Evolutionary conservation across 345 rosid genomes (phyloP).

Genomic region (Syzygium aromaticum): DNA sequence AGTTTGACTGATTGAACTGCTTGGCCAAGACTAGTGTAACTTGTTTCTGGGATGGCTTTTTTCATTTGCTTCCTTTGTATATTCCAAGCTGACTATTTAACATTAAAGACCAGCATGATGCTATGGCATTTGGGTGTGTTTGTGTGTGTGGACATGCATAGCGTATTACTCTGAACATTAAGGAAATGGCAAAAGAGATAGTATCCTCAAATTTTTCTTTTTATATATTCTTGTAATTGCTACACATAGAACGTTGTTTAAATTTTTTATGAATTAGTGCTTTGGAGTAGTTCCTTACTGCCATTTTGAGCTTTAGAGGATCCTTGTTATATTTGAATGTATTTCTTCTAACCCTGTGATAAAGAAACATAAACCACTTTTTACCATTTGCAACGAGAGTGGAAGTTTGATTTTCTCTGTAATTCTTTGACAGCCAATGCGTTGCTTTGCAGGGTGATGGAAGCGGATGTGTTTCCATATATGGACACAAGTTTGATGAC

Average conservation of each 20-base stretch:
- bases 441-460: constrained; percentile 75
- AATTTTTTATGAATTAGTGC: not conserved
- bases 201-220: not conserved
- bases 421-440: not conserved
- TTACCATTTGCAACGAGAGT: not conserved
- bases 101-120: not conserved
- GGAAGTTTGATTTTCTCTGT: not conserved
- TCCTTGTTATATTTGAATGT: not conserved
- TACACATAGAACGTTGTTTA: not conserved
- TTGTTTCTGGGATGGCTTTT: not conserved
- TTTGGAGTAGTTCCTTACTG: not conserved
- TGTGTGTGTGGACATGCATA: not conserved
- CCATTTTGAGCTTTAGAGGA: not conserved
- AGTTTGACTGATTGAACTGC: not conserved
- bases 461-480: constrained; percentile 78
- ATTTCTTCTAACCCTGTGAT: not conserved
- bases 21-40: not conserved
- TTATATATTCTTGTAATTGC: not conserved
- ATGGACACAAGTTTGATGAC: constrained; percentile 83
- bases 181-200: not conserved
- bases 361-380: not conserved
- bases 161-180: not conserved
- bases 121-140: not conserved
- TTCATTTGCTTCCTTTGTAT: not conserved
- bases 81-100: not conserved